Conservation (phyloP, 2,329 filamentous ascomycete genomes). For the Ceratocystiopsis minuta region DNA sequence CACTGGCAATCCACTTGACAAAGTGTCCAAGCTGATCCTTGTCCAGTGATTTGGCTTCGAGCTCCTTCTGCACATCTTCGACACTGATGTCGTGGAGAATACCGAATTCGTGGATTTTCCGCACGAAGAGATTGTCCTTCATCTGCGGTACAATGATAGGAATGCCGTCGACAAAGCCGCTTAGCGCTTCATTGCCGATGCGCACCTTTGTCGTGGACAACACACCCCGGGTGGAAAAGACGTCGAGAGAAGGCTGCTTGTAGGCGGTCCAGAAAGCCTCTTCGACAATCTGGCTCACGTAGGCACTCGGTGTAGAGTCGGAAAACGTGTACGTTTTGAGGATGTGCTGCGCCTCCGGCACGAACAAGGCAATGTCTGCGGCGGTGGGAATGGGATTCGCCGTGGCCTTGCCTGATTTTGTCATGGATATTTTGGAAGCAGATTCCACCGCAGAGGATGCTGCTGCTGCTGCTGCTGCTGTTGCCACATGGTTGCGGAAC, state of each 20-base stretch:
- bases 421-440: too few species aligned
- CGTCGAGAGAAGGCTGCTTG: constrained; percentile 63
- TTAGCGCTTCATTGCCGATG: constrained; percentile 46
- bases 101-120: constrained; percentile 65
- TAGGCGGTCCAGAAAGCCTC: constrained; percentile 94
- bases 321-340: constrained; percentile 75
- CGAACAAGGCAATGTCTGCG: constrained; percentile 45
- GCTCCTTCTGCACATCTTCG: constrained; percentile 64
- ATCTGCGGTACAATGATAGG: constrained; percentile 68
- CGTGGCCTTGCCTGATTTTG: too few species aligned
- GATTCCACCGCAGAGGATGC: too few species aligned
- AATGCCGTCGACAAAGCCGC: constrained; percentile 69
- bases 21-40: constrained; percentile 67
- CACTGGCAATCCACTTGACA: constrained; percentile 64
- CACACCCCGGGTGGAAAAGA: constrained; percentile 76
- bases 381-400: constrained; percentile 23
- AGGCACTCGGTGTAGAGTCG: constrained; percentile 74
- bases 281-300: constrained; percentile 75
- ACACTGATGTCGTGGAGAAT: constrained; percentile 78
- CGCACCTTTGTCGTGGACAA: constrained; percentile 71
- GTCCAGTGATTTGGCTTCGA: constrained; percentile 65
- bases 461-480: too few species aligned
- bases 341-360: constrained; percentile 66
- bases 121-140: constrained; percentile 55
- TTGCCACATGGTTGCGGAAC: constrained; percentile 23